phyloP scores from a whole-genome alignment of 257 asterid genomes.

The Solanum sejunctum region DNA sequence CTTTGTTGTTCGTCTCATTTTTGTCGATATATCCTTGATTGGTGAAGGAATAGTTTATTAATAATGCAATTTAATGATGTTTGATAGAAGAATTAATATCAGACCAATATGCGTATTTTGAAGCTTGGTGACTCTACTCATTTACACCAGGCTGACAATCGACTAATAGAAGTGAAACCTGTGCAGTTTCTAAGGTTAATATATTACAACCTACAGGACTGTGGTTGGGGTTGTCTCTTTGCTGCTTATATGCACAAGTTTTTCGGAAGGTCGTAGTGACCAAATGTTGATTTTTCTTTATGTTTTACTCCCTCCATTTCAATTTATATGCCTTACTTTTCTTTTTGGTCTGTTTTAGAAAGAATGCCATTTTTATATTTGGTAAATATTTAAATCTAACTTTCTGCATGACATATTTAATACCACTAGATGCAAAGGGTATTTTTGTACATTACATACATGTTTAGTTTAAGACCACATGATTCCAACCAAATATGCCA shows the following conservation, averaged over 20 bases:
- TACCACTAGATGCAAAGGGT: neutral
- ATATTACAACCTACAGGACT: neutral
- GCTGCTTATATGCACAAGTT: neutral
- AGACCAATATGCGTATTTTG: neutral
- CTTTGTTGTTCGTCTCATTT: neutral
- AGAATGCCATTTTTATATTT: neutral
- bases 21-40: neutral
- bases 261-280: neutral
- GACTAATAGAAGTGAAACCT: neutral
- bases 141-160: neutral
- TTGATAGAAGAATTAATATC: neutral
- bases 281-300: neutral
- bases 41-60: neutral
- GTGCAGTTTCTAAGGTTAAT: neutral
- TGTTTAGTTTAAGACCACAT: neutral
- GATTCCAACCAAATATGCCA: neutral
- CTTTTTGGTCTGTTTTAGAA: neutral
- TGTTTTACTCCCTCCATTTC: neutral
- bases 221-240: neutral
- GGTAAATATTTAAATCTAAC: neutral
- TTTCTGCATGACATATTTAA: neutral
- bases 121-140: neutral
- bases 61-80: neutral
- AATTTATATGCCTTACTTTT: neutral
- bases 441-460: neutral